These are phyloP conservation scores for Solanum peruvianum DNA, from an alignment of 257 asterid genomes.

Conservation along the genomic window DNA sequence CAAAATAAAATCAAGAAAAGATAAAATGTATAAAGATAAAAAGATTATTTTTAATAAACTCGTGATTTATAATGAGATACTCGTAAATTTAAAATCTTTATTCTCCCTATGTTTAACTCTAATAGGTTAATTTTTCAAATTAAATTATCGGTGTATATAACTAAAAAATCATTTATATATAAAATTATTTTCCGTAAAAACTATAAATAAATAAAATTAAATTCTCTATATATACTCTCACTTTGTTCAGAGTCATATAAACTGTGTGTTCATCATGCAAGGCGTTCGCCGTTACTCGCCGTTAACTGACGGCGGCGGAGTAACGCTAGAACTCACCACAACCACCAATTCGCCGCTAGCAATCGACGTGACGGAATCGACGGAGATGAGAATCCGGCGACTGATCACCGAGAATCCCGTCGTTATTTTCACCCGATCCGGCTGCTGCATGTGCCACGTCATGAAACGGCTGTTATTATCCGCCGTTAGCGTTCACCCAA, in stretches of 20 bases:
- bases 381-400: constrained; percentile 44
- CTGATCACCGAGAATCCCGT: constrained; percentile 52
- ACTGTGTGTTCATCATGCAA: neutral
- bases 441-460: constrained; percentile 82
- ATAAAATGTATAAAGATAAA: neutral
- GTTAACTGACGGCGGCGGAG: constrained; percentile 26
- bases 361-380: constrained; percentile 14
- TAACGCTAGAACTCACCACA: constrained; percentile 37
- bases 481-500: constrained; percentile 45
- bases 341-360: constrained; percentile 29
- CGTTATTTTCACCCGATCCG: constrained; percentile 43
- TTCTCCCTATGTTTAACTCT: neutral
- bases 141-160: neutral
- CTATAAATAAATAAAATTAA: neutral
- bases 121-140: neutral
- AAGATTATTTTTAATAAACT: neutral
- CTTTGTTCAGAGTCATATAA: neutral
- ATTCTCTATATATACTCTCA: neutral
- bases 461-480: constrained; percentile 43
- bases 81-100: neutral
- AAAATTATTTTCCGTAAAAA: neutral
- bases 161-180: neutral
- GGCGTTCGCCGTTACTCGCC: neutral
- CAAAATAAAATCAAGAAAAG: neutral
- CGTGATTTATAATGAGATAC: neutral